These are phyloP conservation scores for Myriosclerotinia scirpicola DNA, from an alignment of 2,329 filamentous ascomycete genomes.

Conservation along the genomic window DNA sequence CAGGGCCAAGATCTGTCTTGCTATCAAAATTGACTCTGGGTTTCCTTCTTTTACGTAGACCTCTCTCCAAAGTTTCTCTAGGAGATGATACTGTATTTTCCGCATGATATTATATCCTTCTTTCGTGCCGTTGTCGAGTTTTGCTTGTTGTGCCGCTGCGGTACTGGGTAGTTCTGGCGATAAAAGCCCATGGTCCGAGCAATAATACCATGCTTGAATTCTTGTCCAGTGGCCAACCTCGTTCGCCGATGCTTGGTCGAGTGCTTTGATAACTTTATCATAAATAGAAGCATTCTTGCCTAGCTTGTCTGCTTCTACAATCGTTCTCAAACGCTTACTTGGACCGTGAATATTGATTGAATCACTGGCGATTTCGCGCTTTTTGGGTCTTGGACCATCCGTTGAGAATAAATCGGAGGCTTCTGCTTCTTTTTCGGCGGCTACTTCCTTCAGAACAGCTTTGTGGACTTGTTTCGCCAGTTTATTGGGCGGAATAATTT, in stretches of 20 bases:
- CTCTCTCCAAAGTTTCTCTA: constrained; percentile 14
- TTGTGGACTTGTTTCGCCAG: constrained; percentile 2
- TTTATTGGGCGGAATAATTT: not conserved
- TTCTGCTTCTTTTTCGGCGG: constrained; percentile 10
- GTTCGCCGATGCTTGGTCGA: constrained; percentile 10
- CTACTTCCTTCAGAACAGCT: not conserved
- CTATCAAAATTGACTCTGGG: not conserved
- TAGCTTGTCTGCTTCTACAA: constrained; percentile 1
- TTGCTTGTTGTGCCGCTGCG: constrained; percentile 18
- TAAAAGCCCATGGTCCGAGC: not conserved
- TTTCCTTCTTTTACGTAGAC: not conserved
- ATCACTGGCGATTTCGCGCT: not conserved
- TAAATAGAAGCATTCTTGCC: not conserved
- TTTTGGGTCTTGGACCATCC: not conserved
- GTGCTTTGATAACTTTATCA: not conserved
- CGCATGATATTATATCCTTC: not conserved
- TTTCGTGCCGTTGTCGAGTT: constrained; percentile 1
- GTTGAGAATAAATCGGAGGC: constrained; percentile 2
- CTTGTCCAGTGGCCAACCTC: constrained; percentile 18
- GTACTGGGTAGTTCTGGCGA: constrained; percentile 5
- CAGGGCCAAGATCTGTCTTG: not conserved
- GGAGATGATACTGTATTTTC: constrained; percentile 9
- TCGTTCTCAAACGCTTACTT: constrained; percentile 14
- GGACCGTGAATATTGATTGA: not conserved
- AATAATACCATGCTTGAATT: constrained; percentile 20